phyloP scores from a whole-genome alignment of 257 asterid genomes.

The Solanum paucissectum region DNA sequence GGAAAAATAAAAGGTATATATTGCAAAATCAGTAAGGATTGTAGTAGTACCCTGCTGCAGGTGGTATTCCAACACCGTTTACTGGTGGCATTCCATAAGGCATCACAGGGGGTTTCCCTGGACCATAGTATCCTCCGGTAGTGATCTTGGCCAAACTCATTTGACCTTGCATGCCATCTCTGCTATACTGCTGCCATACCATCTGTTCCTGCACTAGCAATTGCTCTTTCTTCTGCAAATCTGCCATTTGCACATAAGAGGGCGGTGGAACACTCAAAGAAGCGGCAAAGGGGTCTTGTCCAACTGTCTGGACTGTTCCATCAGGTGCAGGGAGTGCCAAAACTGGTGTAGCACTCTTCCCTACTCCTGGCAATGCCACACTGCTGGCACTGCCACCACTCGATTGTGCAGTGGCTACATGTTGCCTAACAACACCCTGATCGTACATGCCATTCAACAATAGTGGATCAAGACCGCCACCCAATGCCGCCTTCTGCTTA shows the following conservation, averaged over 20 bases:
- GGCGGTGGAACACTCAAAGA: constrained; percentile 66
- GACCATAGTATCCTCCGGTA: constrained; percentile 49
- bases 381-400: constrained; percentile 73
- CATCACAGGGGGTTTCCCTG: constrained; percentile 33
- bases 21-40: constrained; percentile 30
- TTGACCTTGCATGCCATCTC: constrained; percentile 77
- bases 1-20: background rate
- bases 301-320: constrained; percentile 54
- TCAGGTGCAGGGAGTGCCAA: constrained; percentile 82
- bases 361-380: constrained; percentile 62
- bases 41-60: constrained; percentile 36
- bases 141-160: constrained; percentile 55
- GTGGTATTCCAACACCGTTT: constrained; percentile 21
- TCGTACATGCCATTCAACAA: constrained; percentile 76
- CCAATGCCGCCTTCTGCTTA: constrained; percentile 58
- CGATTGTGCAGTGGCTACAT: constrained; percentile 33
- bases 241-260: constrained; percentile 76
- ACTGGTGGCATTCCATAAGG: constrained; percentile 69
- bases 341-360: constrained; percentile 41
- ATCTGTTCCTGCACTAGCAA: constrained; percentile 62
- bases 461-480: constrained; percentile 69
- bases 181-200: constrained; percentile 71
- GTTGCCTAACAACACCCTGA: constrained; percentile 70
- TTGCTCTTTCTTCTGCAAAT: constrained; percentile 78
- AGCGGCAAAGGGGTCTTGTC: constrained; percentile 73